Base-by-base conservation (phyloP, 2,329 filamentous ascomycete species). In the Diaporthe ampelina region DNA sequence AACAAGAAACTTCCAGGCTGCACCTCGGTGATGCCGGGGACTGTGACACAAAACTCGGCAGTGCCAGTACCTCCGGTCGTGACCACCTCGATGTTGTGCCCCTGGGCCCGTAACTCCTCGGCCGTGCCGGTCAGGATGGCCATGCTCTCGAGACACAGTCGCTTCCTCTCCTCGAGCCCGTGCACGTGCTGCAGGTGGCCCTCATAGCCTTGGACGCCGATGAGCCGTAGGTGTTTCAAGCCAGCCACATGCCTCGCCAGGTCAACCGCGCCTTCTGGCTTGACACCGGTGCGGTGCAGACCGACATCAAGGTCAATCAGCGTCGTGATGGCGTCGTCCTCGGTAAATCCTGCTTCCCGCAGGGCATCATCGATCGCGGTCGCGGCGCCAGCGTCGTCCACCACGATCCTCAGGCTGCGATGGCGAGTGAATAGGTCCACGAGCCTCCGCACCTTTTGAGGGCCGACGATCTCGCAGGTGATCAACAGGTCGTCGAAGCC, bases 1-100 rank as follows among this genome's bases (percentile, higher is more conserved):
- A 90, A 89, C 72, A 90, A 84, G 74, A 90, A 90, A 0, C 86
- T 88, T 0, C 88, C 88, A 0, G 88, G 88, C 77, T 90, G 88
- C 1, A 90, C 81, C 76, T 90, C 88, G 1, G 87, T 90, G 0
- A 90, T 83, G 0, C 87, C 88, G 0, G 85, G 83, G 0, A 88
- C 86, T 0, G 80, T 83, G 1, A 84, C 87, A 72, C 88, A 89
- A 76, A 90, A 89, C 75, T 89, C 87, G 2, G 84, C 86, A 1
- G 87, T 89, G 10, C 87, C 87, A 0, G 87, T 89, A 0, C 87
- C 87, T 1, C 87, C 87, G 0, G 86, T 87, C 0, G 87, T 89
- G 4, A 89, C 87, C 0, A 89, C 86, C 5, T 84, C 78, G 35
- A 89, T 87, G 15, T 81, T 77, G 78, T 84, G 84, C 1, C 86